Evolutionary conservation across 805 yeast genomes (phyloP).

Genomic region (Alloascoidea africana): DNA sequence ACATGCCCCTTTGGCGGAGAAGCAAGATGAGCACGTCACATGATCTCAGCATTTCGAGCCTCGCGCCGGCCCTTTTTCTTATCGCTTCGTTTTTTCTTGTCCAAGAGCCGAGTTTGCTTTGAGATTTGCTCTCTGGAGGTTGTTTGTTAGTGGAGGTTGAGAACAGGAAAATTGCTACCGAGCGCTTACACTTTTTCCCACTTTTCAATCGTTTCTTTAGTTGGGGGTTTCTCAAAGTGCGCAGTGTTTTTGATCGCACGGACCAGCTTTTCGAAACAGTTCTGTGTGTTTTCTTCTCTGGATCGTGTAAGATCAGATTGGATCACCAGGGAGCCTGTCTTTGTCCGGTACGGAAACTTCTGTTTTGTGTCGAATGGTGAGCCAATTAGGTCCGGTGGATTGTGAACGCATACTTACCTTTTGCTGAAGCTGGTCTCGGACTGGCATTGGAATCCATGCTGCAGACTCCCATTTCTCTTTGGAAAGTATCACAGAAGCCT

Average conservation of each 20-base stretch:
- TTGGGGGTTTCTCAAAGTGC: conserved; percentile 30
- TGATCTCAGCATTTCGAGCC: too few relatives aligned
- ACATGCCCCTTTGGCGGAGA: too few relatives aligned
- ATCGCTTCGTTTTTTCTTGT: too few relatives aligned
- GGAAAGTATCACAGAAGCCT: conserved; percentile 43
- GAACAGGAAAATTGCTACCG: neutral
- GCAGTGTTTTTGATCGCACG: conserved; percentile 32
- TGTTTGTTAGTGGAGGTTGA: too few relatives aligned
- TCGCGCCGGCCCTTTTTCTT: too few relatives aligned
- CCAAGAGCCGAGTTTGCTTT: too few relatives aligned
- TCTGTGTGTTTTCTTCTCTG: conserved; percentile 37
- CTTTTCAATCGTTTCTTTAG: conserved; percentile 27
- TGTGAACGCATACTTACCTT: conserved; percentile 7
- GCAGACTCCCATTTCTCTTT: conserved; percentile 28
- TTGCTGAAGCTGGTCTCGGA: conserved; percentile 24
- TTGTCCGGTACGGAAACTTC: conserved; percentile 37
- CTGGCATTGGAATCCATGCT: conserved; percentile 44
- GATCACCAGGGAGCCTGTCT: conserved; percentile 37
- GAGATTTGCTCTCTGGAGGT: too few relatives aligned
- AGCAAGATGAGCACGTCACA: too few relatives aligned
- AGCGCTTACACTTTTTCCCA: conserved; percentile 27
- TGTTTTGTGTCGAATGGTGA: too few relatives aligned
- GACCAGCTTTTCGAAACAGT: conserved; percentile 46
- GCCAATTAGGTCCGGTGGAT: too few relatives aligned
- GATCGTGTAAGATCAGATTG: conserved; percentile 47